Evolutionary conservation across 2,329 filamentous ascomycete genomes (phyloP).

Genomic region (Pyrenophora seminiperda): DNA sequence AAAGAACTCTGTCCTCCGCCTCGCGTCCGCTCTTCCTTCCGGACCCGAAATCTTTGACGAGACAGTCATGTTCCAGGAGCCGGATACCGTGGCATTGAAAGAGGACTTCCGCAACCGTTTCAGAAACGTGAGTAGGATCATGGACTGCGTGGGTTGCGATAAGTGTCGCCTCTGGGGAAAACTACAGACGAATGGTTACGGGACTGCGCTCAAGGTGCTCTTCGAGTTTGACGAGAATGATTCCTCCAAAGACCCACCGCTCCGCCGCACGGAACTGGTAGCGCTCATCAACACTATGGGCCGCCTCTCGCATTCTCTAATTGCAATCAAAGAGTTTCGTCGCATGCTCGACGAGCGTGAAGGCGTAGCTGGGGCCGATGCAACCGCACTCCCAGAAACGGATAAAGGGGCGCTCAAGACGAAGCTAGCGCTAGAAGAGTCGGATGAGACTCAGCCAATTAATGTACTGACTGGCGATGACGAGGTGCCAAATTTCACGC

Average conservation of each 20-base stretch:
- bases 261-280: constrained; percentile 90
- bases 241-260: constrained; percentile 66
- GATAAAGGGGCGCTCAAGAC: constrained; percentile 41
- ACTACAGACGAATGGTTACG: constrained; percentile 91
- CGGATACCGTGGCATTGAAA: constrained; percentile 76
- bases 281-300: constrained; percentile 94
- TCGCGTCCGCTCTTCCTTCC: constrained; percentile 72
- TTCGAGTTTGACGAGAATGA: constrained; percentile 85
- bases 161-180: constrained; percentile 99
- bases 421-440: constrained; percentile 32
- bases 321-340: constrained; percentile 74
- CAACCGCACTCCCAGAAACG: constrained; percentile 24
- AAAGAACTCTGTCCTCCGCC: constrained; percentile 77
- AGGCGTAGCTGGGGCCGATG: constrained; percentile 29
- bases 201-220: constrained; percentile 90
- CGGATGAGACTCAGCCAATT: constrained; percentile 19
- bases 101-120: constrained; percentile 98
- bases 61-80: constrained; percentile 85
- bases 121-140: constrained; percentile 92
- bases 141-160: constrained; percentile 99
- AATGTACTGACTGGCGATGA: constrained; percentile 39
- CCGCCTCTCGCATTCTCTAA: constrained; percentile 79
- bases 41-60: constrained; percentile 86
- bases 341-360: constrained; percentile 54
- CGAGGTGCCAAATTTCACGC: constrained; percentile 51